These are phyloP conservation scores for Ascochyta viciae-villosae DNA, from an alignment of 2,329 filamentous ascomycete genomes.

Conservation along the genomic window DNA sequence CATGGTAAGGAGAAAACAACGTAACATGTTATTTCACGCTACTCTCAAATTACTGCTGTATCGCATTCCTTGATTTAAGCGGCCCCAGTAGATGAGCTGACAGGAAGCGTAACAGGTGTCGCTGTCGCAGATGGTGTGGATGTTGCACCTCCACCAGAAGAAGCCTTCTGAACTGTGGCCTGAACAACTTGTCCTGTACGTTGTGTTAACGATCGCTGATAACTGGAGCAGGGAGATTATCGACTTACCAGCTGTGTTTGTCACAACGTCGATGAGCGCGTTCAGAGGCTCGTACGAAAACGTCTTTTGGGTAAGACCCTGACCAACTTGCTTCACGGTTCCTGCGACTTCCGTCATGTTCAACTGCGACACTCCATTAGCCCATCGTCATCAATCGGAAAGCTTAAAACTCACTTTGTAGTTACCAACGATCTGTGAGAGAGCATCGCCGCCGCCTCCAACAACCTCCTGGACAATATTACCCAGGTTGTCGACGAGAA, in stretches of 20 bases:
- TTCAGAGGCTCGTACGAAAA: conserved; percentile 60
- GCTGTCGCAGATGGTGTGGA: conserved; percentile 32
- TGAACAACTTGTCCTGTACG: conserved; percentile 60
- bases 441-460: conserved; percentile 53
- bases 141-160: conserved; percentile 29
- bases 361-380: conserved; percentile 19
- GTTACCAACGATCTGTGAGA: conserved; percentile 64
- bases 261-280: conserved; percentile 62
- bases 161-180: conserved; percentile 51
- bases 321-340: conserved; percentile 44
- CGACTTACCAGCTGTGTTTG: conserved; percentile 54
- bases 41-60: background rate
- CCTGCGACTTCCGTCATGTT: conserved; percentile 65
- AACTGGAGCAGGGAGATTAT: background rate
- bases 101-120: conserved; percentile 41
- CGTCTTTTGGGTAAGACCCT: conserved; percentile 58
- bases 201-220: background rate
- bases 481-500: conserved; percentile 67
- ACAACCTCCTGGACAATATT: conserved; percentile 68
- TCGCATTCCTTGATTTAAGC: conserved; percentile 6
- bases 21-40: background rate
- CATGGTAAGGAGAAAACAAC: background rate
- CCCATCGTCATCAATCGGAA: background rate
- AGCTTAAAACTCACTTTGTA: conserved; percentile 49
- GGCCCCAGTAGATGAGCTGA: conserved; percentile 34